A percentile compares a stretch with the other conserved stretches of the same genome.
These are phyloP conservation scores for Rhizophora apiculata DNA, from an alignment of 345 rosid genomes.

Conservation along the genomic window DNA sequence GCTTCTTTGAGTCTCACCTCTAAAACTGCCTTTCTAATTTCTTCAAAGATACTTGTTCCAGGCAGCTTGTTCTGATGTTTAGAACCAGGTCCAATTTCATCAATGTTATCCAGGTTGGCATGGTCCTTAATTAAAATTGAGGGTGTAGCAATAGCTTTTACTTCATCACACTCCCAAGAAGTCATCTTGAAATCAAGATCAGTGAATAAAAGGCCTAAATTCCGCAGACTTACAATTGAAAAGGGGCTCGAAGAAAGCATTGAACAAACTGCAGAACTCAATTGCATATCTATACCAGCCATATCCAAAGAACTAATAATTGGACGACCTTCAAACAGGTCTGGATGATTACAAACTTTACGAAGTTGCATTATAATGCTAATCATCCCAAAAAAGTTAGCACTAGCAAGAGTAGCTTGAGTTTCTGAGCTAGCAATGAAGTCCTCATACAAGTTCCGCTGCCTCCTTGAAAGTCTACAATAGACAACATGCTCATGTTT, in stretches of 20 bases:
- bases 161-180: constrained; percentile 89
- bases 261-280: constrained; percentile 75
- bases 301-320: constrained; percentile 96
- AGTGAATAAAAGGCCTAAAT: constrained; percentile 78
- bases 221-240: constrained; percentile 54
- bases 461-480: constrained; percentile 96
- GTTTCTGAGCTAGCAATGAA: constrained; percentile 99
- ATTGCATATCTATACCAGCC: constrained; percentile 66
- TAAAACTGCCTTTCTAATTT: constrained; percentile 65
- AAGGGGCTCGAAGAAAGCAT: constrained; percentile 60
- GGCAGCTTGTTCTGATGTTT: constrained; percentile 37
- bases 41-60: constrained; percentile 80
- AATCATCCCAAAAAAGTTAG: constrained; percentile 98
- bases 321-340: constrained; percentile 98
- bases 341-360: constrained; percentile 99
- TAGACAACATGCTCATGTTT: constrained; percentile 90
- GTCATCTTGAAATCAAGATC: constrained; percentile 72
- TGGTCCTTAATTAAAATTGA: constrained; percentile 56
- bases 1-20: constrained; percentile 77
- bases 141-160: constrained; percentile 70
- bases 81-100: constrained; percentile 37
- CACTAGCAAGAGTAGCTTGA: constrained; percentile 90
- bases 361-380: constrained; percentile 99
- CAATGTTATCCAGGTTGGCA: constrained; percentile 32
- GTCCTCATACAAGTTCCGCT: constrained; percentile 96